Base-by-base conservation (phyloP, 306 rosid species). In the Malus asiatica region DNA sequence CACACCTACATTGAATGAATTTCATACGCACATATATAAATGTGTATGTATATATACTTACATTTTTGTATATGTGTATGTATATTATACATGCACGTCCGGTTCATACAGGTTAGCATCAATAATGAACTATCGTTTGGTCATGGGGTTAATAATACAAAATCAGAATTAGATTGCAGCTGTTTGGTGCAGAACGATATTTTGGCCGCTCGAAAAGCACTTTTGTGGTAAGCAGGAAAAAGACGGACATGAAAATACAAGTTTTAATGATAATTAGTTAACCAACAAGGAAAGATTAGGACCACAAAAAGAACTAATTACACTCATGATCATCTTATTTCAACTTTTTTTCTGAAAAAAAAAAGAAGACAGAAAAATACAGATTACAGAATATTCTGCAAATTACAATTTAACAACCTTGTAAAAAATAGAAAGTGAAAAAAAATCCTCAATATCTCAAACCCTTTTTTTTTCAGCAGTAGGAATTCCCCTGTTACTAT, bases 401-500 rank as follows among this genome's bases (percentile, higher is more conserved):
- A 46, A 83, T 76, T 32, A n/a, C 67, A 75, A 73, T 30, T 61
- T 61, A 61, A 61, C 11, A 61, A 61, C 11, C 32, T 61, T 15
- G 38, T 13, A 6, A 59, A 46, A 19, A n/a, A 64, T 66, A 25
- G 55, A 72, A 25, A 7, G 13, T 3, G 22, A 52, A 25, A 44
- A 44, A 44, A 32, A 64, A 67, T 35, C 63, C 30, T 62, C 72
- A 57, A 53, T 74, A 83, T 78, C 86, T 80, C 93, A 86, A 83
- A 86, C 87, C 70, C 22, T 44, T 69, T 68, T 58, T 25, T 25
- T 33, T 61, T 14, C 83, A 84, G 77, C 58, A 64, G 83, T 77
- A 81, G 76, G 81, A 87, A 86, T 85, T 67, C 82, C 80, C 83
- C 85, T 88, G 83, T 87, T 84, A 81, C 95, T 90, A 91, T 90